phyloP scores from a whole-genome alignment of 78 protist genomes.

The Chrysochromulina tobinii region DNA sequence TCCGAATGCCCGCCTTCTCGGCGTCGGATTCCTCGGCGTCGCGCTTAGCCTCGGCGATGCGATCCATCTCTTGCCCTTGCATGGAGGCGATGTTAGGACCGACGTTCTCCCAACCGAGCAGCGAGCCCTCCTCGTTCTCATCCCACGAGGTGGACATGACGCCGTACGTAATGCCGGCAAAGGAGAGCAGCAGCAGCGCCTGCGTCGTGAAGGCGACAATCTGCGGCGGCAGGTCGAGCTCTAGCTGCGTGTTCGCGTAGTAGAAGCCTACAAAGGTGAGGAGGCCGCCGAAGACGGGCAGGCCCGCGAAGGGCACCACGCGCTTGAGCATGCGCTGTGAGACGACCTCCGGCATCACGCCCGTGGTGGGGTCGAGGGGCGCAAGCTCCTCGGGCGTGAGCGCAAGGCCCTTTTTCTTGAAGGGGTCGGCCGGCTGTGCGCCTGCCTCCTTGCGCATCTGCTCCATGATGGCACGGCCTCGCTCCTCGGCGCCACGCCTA shows the following conservation, averaged over 20 bases:
- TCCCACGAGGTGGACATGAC: slow-evolving; percentile 22
- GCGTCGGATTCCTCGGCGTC: too few relatives aligned
- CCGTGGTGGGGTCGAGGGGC: neutral
- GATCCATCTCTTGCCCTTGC: neutral
- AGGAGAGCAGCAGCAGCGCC: neutral
- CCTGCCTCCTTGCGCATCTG: too few relatives aligned
- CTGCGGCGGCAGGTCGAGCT: neutral
- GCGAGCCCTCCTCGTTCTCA: neutral
- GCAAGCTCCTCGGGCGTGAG: neutral
- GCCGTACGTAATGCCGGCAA: slow-evolving; percentile 12
- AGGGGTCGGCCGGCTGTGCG: too few relatives aligned
- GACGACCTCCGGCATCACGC: slow-evolving; percentile 14
- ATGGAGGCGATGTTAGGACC: neutral
- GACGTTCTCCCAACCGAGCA: neutral
- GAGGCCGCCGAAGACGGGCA: neutral
- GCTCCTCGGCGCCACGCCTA: too few relatives aligned
- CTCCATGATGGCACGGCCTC: too few relatives aligned
- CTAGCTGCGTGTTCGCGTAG: slow-evolving; percentile 17
- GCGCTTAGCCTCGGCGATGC: too few relatives aligned
- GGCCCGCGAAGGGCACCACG: slow-evolving; percentile 13
- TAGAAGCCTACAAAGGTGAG: neutral
- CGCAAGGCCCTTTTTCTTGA: too few relatives aligned
- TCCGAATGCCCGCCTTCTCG: too few relatives aligned
- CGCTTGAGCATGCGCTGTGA: neutral
- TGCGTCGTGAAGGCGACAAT: neutral